phyloP scores from a whole-genome alignment of 2,329 filamentous ascomycete genomes.

The Ciborinia camelliae region DNA sequence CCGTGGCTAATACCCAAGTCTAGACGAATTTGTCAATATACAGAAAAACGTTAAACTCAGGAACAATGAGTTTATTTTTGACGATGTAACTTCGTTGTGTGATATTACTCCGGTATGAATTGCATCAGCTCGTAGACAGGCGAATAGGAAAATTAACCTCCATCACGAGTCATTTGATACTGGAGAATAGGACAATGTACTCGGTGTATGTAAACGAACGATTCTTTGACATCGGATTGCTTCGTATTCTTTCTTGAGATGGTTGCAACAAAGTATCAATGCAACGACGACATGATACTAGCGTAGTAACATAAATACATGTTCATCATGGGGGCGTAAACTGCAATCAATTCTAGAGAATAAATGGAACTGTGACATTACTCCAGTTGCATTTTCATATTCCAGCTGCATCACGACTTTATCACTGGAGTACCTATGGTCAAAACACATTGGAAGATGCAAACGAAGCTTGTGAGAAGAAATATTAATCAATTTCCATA shows the following conservation, averaged over 20 bases:
- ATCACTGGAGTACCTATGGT: background rate
- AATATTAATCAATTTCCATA: too few species aligned
- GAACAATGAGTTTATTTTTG: background rate
- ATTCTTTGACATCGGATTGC: background rate
- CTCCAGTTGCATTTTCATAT: background rate
- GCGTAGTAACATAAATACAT: background rate
- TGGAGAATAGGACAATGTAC: background rate
- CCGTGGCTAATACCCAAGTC: background rate
- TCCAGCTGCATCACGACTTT: background rate
- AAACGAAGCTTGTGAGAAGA: background rate
- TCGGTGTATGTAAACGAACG: background rate
- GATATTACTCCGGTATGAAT: background rate
- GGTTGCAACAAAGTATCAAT: background rate
- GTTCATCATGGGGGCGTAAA: background rate
- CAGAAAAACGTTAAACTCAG: background rate
- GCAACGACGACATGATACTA: background rate
- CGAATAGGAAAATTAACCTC: background rate
- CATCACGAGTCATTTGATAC: background rate
- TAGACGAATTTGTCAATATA: background rate
- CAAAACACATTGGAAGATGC: background rate
- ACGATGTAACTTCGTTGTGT: background rate
- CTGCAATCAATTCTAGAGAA: background rate
- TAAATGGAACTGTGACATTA: background rate
- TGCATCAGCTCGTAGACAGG: background rate
- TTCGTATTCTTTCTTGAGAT: background rate